phyloP scores from a whole-genome alignment of 148 eudicot species.

The Nepenthes mirabilis region DNA sequence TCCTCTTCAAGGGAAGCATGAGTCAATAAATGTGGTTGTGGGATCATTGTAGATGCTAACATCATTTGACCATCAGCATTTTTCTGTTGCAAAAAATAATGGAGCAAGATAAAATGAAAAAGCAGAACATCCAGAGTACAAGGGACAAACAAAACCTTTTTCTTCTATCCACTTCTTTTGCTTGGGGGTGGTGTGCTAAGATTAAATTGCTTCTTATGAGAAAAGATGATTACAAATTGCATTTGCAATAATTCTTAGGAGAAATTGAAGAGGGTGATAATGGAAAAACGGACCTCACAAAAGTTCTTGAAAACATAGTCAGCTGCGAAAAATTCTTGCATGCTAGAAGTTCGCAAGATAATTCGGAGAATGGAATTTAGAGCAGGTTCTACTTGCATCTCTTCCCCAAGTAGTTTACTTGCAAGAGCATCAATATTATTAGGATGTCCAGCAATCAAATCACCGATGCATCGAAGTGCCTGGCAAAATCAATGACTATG shows the following conservation, averaged over 20 bases:
- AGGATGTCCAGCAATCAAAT: constrained; percentile 57
- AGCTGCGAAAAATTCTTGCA: constrained; percentile 84
- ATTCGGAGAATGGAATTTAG: constrained; percentile 72
- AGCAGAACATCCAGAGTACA: not conserved
- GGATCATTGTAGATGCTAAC: constrained; percentile 76
- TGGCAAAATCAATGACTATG: constrained; percentile 10
- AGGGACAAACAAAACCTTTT: not conserved
- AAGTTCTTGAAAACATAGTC: constrained; percentile 79
- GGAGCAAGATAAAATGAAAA: constrained; percentile 4
- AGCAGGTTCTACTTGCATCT: constrained; percentile 74
- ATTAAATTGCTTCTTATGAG: not conserved
- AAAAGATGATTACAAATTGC: not conserved
- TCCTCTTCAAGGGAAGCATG: constrained; percentile 63
- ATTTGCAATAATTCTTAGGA: not conserved
- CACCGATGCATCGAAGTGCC: constrained; percentile 81
- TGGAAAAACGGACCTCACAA: constrained; percentile 57
- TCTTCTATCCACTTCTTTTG: too few relatives aligned
- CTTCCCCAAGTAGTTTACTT: constrained; percentile 82
- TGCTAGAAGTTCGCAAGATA: constrained; percentile 74
- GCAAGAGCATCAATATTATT: constrained; percentile 69
- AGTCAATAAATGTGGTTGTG: constrained; percentile 52
- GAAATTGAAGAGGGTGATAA: not conserved
- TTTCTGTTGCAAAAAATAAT: constrained; percentile 34
- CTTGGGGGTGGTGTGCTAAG: not conserved
- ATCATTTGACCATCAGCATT: constrained; percentile 79